Percentiles rank a stretch among this genome's conserved stretches.
phyloP scores from a whole-genome alignment of 805 yeast genomes.

The Wickerhamiella brachini region DNA sequence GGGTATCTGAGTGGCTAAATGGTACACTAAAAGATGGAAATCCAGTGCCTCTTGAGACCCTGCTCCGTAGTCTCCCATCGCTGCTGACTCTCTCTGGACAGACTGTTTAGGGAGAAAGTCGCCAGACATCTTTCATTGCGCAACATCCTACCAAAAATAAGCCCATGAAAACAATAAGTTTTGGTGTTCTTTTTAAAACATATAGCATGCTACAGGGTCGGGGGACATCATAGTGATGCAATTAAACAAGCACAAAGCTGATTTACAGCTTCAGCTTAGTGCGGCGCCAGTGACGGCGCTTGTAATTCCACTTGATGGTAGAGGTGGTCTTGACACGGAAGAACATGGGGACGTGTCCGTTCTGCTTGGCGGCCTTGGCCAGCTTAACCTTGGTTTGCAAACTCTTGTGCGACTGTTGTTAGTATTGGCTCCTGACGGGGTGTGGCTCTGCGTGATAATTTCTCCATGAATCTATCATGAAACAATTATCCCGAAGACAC shows the following conservation, averaged over 20 bases:
- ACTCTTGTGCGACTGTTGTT: conserved; percentile 52
- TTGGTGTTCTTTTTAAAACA: conserved; percentile 1
- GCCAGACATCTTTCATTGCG: neutral
- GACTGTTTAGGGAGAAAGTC: neutral
- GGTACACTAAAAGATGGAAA: conserved; percentile 50
- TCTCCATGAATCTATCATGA: neutral
- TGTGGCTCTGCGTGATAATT: neutral
- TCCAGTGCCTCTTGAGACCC: conserved; percentile 35
- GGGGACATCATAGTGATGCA: neutral
- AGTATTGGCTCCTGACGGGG: neutral
- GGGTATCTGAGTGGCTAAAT: conserved; percentile 41
- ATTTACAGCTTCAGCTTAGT: conserved; percentile 92
- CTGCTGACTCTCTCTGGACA: neutral
- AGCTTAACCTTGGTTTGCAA: conserved; percentile 96
- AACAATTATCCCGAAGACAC: neutral
- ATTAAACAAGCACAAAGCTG: neutral
- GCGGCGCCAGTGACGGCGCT: conserved; percentile 99
- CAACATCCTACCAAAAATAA: too few relatives aligned
- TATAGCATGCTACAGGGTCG: conserved; percentile 2
- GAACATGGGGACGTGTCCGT: conserved; percentile 99
- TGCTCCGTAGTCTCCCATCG: conserved; percentile 13
- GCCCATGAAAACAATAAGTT: neutral
- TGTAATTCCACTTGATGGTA: conserved; percentile 84
- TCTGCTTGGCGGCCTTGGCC: conserved; percentile 97
- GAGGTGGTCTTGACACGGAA: conserved; percentile 95